Conservation (phyloP, 164 flowering plant species). For the Tinospora cordifolia region DNA sequence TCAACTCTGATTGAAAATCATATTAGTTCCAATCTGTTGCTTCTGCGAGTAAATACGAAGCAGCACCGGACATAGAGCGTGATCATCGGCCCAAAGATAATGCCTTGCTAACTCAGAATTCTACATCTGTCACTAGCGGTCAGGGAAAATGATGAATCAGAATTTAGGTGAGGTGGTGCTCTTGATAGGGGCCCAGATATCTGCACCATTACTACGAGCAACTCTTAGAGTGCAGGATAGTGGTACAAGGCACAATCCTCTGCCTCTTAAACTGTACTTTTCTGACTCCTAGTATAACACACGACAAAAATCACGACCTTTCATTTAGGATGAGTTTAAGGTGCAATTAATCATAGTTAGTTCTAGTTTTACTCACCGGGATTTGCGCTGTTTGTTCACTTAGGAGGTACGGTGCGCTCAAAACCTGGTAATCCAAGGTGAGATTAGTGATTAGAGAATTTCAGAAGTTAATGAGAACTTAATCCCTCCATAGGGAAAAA, state of each 20-base stretch:
- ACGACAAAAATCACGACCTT: neutral
- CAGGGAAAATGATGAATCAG: constrained; percentile 2
- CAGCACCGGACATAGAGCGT: too few species aligned
- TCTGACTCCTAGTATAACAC: constrained; percentile 44
- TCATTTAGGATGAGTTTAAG: neutral
- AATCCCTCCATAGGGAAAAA: too few species aligned
- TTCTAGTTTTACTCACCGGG: constrained; percentile 41
- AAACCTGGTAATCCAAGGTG: constrained; percentile 39
- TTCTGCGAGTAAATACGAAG: neutral
- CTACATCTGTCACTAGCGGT: neutral
- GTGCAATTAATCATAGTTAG: neutral
- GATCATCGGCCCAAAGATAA: neutral
- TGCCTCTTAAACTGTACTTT: constrained; percentile 42
- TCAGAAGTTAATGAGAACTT: too few species aligned
- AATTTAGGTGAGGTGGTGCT: constrained; percentile 34
- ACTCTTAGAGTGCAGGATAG: constrained; percentile 52
- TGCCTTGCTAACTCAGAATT: neutral
- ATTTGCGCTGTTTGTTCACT: constrained; percentile 25
- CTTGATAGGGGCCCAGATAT: constrained; percentile 92
- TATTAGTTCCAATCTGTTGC: neutral
- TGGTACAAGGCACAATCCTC: constrained; percentile 84
- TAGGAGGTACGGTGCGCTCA: constrained; percentile 83
- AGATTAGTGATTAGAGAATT: neutral
- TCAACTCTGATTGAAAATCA: neutral
- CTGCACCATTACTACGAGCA: constrained; percentile 83